Base-by-base conservation (phyloP, 2,329 filamentous ascomycete species). In the Camptophora hylomeconis region DNA sequence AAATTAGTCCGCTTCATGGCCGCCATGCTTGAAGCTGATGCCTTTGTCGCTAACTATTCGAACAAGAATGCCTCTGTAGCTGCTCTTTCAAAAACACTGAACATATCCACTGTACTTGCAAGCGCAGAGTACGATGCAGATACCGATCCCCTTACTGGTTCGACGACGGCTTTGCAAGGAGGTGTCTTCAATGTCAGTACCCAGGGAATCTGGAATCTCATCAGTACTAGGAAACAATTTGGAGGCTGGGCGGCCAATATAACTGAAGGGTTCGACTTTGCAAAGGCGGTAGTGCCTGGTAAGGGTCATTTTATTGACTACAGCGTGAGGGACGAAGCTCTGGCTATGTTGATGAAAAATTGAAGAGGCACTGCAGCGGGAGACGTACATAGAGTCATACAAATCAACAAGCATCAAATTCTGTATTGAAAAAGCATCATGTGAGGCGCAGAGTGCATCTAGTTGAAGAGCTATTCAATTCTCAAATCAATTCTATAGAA, bases 261-360 rank as follows among this genome's bases (percentile, higher is more conserved):
- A 9, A 11, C 39, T 10, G 30, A 22, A 13, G 37, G 27, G 14
- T 48, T 45, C 28, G 39, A 48, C 31, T 49, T 46, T 30, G 36
- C 32, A 5, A 41, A 33, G 30, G 48, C 45, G 2, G 40, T 45
- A 17, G 26, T 23, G 11, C 48, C 46, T 7, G 49, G 47, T 3
- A 7, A 24, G 10, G 46, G 44, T 2, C 40, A 48, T 31, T 35
- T 50, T 25, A 47, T 51, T 17, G 46, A 51, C 25, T 51, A 51
- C 30, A 21, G 30, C 1, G 12, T 51, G 4, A 31, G 45, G 20
- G 42, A 49, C 28, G 37, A 31, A 2, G 45, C 45, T 18, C 22
- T 45, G 22, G n/a, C n/a, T n/a, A n/a, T n/a, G n/a, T n/a, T n/a
- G n/a, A n/a, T n/a, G n/a, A n/a, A n/a, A n/a, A n/a, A n/a, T n/a